phyloP scores from a whole-genome alignment of 345 rosid species.

The Citrus medica region DNA sequence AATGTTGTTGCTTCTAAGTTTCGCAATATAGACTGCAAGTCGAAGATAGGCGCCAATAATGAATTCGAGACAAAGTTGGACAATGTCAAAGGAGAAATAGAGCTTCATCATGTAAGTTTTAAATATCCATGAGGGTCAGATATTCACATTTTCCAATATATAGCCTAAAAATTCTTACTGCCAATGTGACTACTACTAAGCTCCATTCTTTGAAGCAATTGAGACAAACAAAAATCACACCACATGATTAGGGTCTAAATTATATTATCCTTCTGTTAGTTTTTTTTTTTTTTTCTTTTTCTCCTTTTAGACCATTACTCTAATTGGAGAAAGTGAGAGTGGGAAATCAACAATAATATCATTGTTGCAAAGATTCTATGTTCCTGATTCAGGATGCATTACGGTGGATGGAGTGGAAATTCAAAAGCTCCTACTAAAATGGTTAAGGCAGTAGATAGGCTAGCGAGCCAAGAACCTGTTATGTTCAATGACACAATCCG shows the following conservation, averaged over 20 bases:
- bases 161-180: constrained; percentile 55
- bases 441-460: constrained; percentile 81
- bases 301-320: constrained; percentile 55
- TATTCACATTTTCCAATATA: too few species aligned
- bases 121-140: constrained; percentile 38
- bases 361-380: constrained; percentile 70
- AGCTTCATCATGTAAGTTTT: constrained; percentile 64
- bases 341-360: constrained; percentile 79
- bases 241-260: background rate
- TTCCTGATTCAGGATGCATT: constrained; percentile 67
- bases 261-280: background rate
- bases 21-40: constrained; percentile 57
- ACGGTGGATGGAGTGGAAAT: constrained; percentile 72
- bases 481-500: constrained; percentile 65
- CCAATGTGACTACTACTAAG: constrained; percentile 39
- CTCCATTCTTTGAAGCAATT: background rate
- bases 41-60: constrained; percentile 61
- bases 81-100: constrained; percentile 62
- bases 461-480: constrained; percentile 74
- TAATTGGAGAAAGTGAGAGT: constrained; percentile 82
- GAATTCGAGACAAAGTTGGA: constrained; percentile 54
- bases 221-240: background rate
- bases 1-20: constrained; percentile 61
- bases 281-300: background rate
- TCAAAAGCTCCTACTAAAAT: constrained; percentile 49